A percentile compares a stretch with the other conserved stretches of the same genome.
Evolutionary conservation across 805 yeast species (phyloP).

Genomic region (Barnettozyma californica): DNA sequence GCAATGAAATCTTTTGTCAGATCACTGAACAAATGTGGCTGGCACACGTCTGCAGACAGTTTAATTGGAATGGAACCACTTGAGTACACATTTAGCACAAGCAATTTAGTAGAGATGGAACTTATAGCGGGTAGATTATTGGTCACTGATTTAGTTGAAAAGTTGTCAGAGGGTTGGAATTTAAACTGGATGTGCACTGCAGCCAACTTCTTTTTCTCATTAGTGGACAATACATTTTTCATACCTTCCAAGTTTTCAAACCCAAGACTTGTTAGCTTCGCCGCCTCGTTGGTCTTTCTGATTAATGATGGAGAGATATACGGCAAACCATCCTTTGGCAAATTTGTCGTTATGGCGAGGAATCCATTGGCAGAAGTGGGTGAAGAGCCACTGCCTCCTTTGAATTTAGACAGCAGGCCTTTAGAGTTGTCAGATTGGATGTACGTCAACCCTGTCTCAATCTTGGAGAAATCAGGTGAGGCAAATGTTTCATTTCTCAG

Average conservation of each 20-base stretch:
- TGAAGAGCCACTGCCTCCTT: neutral
- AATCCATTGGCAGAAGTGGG: constrained; percentile 22
- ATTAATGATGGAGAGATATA: constrained; percentile 34
- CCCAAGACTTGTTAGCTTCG: constrained; percentile 29
- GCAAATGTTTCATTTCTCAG: constrained; percentile 16
- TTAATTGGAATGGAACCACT: constrained; percentile 37
- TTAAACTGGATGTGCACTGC: constrained; percentile 27
- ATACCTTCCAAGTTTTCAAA: constrained; percentile 31
- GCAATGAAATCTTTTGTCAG: constrained; percentile 22
- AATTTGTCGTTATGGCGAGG: constrained; percentile 25
- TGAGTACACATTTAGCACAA: constrained; percentile 32
- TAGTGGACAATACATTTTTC: constrained; percentile 24
- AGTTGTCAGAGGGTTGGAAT: constrained; percentile 26
- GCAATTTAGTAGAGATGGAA: constrained; percentile 26
- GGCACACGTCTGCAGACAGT: constrained; percentile 29
- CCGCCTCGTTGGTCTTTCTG: constrained; percentile 31
- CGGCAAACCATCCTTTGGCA: constrained; percentile 33
- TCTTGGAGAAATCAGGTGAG: constrained; percentile 17
- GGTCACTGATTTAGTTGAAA: constrained; percentile 24
- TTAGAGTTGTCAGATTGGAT: neutral
- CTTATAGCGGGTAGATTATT: constrained; percentile 16
- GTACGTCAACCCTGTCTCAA: constrained; percentile 12
- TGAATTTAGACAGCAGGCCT: neutral
- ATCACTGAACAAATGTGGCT: constrained; percentile 13
- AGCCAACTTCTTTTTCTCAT: constrained; percentile 25